Conservation (phyloP, 495 filamentous ascomycete species). For the Lophium mytilinum region DNA sequence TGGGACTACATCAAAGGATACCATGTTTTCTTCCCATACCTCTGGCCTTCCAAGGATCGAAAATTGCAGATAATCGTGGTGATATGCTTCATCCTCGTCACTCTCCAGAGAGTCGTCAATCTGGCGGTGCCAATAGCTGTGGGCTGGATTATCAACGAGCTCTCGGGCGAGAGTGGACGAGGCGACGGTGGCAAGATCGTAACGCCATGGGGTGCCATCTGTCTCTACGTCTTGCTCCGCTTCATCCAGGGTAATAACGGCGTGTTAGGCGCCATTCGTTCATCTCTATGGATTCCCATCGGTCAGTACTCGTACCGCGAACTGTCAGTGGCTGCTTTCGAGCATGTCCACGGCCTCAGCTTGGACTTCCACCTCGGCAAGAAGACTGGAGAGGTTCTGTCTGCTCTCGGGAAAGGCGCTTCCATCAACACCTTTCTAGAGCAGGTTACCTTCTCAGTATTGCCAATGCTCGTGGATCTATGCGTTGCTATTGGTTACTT, state of each 20-base stretch:
- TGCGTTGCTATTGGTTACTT: conserved; percentile 82
- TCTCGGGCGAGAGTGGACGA: conserved; percentile 45
- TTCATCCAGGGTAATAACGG: conserved; percentile 85
- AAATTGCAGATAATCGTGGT: conserved; percentile 68
- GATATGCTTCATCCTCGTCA: conserved; percentile 66
- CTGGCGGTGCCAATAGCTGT: conserved; percentile 71
- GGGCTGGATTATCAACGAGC: conserved; percentile 59
- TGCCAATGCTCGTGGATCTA: conserved; percentile 91
- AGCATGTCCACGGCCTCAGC: conserved; percentile 91
- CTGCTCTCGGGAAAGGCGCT: conserved; percentile 87
- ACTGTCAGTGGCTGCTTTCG: conserved; percentile 87
- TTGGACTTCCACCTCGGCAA: conserved; percentile 95
- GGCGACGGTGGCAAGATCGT: conserved; percentile 16
- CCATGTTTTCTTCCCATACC: conserved; percentile 83
- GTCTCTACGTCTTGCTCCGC: conserved; percentile 69
- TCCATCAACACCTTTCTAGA: conserved; percentile 96
- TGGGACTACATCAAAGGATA: conserved; percentile 89
- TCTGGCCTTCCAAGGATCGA: conserved; percentile 76
- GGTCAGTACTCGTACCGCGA: conserved; percentile 94
- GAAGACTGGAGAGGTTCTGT: conserved; percentile 91
- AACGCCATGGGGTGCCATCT: conserved; percentile 65
- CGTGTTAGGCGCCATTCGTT: conserved; percentile 70
- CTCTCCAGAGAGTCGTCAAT: conserved; percentile 72
- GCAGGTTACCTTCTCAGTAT: conserved; percentile 87
- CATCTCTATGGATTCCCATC: conserved; percentile 88